Conservation (phyloP, 2,329 filamentous ascomycete genomes). For the Aspergillus melleus region DNA sequence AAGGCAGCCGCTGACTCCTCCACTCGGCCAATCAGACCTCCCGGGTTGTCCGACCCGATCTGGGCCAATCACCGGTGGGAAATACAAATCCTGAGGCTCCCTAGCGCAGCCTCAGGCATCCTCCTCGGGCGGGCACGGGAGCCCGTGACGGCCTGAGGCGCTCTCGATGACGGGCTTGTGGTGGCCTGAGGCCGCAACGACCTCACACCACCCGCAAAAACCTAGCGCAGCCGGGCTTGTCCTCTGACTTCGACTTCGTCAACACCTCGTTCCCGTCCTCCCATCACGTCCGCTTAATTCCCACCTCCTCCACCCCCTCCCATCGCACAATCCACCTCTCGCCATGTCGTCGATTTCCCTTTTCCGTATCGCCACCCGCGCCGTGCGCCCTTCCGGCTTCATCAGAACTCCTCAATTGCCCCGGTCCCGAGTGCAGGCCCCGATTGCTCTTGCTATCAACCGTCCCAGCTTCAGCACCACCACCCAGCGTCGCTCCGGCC, state of each 20-base stretch:
- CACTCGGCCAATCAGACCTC: slow-evolving; percentile 11
- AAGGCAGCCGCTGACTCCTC: not conserved
- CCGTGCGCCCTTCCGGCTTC: slow-evolving; percentile 58
- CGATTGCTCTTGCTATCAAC: slow-evolving; percentile 53
- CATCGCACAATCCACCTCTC: slow-evolving; percentile 28
- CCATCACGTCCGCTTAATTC: not conserved
- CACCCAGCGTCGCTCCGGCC: slow-evolving; percentile 58
- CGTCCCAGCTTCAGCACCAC: slow-evolving; percentile 61
- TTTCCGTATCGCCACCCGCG: slow-evolving; percentile 71
- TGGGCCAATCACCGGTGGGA: slow-evolving; percentile 27
- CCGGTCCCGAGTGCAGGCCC: slow-evolving; percentile 59
- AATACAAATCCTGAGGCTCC: slow-evolving; percentile 23
- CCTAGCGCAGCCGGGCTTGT: slow-evolving; percentile 26
- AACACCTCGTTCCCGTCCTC: slow-evolving; percentile 19
- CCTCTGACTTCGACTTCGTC: slow-evolving; percentile 26
- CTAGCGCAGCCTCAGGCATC: slow-evolving; percentile 28
- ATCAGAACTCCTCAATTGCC: slow-evolving; percentile 64
- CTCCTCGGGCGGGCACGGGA: slow-evolving; percentile 22
- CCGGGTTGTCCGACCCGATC: not conserved
- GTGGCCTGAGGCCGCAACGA: slow-evolving; percentile 25
- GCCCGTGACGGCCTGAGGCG: slow-evolving; percentile 6
- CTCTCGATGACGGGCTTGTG: slow-evolving; percentile 12
- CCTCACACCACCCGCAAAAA: slow-evolving; percentile 43
- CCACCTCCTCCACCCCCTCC: slow-evolving; percentile 12
- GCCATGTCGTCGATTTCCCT: slow-evolving; percentile 67